phyloP scores from a whole-genome alignment of 495 filamentous ascomycete genomes.

The Penicillium canariense region DNA sequence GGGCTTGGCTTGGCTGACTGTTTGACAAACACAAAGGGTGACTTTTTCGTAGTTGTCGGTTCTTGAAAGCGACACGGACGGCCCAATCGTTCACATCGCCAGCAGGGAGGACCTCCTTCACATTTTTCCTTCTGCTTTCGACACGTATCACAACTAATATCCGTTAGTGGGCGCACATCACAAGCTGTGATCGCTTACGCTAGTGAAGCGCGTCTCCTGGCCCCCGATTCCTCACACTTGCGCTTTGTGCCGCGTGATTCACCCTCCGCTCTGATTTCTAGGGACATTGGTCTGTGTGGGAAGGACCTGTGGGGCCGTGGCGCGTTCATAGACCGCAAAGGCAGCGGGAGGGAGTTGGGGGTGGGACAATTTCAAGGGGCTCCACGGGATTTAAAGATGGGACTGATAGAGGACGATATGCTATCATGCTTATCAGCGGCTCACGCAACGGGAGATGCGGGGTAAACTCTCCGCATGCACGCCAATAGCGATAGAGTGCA shows the following conservation, averaged over 20 bases:
- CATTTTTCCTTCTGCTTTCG: conserved; percentile 48
- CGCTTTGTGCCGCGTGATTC: conserved; percentile 10
- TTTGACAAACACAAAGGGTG: conserved; percentile 19
- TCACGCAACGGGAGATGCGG: conserved; percentile 5
- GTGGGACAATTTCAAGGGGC: background rate
- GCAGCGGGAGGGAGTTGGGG: too few species aligned
- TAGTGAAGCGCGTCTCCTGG: conserved; percentile 10
- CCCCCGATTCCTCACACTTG: conserved; percentile 6
- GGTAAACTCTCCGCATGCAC: conserved; percentile 1
- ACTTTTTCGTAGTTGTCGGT: conserved; percentile 30
- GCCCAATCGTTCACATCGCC: conserved; percentile 41
- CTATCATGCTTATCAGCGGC: conserved; percentile 12
- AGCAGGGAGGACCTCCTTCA: conserved; percentile 46
- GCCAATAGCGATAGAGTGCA: background rate
- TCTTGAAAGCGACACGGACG: conserved; percentile 41
- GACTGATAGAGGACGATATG: background rate
- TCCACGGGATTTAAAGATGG: background rate
- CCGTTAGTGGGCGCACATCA: background rate
- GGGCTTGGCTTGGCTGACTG: conserved; percentile 9
- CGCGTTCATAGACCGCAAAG: too few species aligned
- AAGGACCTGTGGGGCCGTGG: background rate
- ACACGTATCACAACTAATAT: conserved; percentile 40
- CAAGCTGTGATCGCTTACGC: conserved; percentile 1
- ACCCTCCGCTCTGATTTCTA: background rate
- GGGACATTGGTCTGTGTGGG: conserved; percentile 1